phyloP scores from a whole-genome alignment of 805 yeast species.

The Pichia thaimueangensis region DNA sequence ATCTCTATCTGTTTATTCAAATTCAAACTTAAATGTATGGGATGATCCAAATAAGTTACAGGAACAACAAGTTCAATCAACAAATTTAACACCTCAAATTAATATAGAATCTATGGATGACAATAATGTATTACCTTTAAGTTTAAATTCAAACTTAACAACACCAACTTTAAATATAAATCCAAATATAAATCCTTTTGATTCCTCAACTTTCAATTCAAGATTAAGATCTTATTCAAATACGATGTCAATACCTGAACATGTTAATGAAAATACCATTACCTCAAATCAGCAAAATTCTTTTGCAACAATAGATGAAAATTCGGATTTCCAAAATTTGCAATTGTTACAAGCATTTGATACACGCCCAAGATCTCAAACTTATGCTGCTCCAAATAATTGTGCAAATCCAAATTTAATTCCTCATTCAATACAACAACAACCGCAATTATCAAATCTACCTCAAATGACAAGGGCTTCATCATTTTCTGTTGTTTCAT shows the following conservation, averaged over 20 bases:
- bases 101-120: constrained; percentile 23
- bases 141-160: constrained; percentile 1
- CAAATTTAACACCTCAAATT: constrained; percentile 12
- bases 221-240: constrained; percentile 47
- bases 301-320: constrained; percentile 22
- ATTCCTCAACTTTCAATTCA: neutral
- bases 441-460: neutral
- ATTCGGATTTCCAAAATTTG: constrained; percentile 5
- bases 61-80: too few relatives aligned
- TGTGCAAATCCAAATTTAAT: neutral
- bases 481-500: constrained; percentile 14
- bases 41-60: too few relatives aligned
- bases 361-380: constrained; percentile 37
- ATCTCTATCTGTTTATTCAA: constrained; percentile 1
- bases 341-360: neutral
- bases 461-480: constrained; percentile 19
- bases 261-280: constrained; percentile 14
- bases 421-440: constrained; percentile 13
- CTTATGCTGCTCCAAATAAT: constrained; percentile 24
- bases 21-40: neutral
- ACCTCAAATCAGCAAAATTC: neutral
- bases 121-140: neutral
- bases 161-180: constrained; percentile 11
- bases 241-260: constrained; percentile 19
- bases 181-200: neutral